These are phyloP conservation scores for Rhododendron molle DNA, from an alignment of 148 eudicot species.

Conservation along the genomic window DNA sequence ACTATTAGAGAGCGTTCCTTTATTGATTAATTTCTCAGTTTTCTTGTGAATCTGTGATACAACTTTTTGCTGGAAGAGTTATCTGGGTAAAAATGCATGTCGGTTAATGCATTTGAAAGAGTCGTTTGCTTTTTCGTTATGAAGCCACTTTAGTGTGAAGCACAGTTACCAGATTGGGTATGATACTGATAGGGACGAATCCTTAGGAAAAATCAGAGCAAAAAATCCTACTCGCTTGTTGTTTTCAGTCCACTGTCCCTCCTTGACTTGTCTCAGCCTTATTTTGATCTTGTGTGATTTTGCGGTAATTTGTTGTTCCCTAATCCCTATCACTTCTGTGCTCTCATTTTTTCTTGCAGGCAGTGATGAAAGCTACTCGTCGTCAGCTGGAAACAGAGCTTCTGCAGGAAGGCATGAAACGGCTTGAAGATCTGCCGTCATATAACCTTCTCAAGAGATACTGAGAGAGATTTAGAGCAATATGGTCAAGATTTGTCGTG, in stretches of 20 bases:
- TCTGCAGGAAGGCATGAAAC: constrained; percentile 60
- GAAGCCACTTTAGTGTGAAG: not conserved
- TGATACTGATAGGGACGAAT: not conserved
- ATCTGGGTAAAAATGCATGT: not conserved
- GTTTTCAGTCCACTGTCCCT: not conserved
- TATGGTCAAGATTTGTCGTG: not conserved
- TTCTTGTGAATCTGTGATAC: not conserved
- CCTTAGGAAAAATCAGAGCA: not conserved
- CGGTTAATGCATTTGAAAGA: not conserved
- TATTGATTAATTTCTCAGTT: not conserved
- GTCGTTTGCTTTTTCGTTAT: not conserved
- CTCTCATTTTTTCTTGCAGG: constrained; percentile 24
- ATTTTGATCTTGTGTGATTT: not conserved
- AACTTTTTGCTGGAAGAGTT: not conserved
- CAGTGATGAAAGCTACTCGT: constrained; percentile 99
- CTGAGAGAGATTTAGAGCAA: not conserved
- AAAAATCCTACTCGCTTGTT: not conserved
- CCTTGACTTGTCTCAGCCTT: not conserved
- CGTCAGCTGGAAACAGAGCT: constrained; percentile 87
- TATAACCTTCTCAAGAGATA: constrained; percentile 65
- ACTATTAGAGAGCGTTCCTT: not conserved
- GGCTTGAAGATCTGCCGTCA: constrained; percentile 87
- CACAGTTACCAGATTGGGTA: not conserved
- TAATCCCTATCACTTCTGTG: not conserved
- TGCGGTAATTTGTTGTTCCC: not conserved